These are phyloP conservation scores for Vanderwaltozyma polyspora DNA, from an alignment of 805 yeast species.

Conservation along the genomic window DNA sequence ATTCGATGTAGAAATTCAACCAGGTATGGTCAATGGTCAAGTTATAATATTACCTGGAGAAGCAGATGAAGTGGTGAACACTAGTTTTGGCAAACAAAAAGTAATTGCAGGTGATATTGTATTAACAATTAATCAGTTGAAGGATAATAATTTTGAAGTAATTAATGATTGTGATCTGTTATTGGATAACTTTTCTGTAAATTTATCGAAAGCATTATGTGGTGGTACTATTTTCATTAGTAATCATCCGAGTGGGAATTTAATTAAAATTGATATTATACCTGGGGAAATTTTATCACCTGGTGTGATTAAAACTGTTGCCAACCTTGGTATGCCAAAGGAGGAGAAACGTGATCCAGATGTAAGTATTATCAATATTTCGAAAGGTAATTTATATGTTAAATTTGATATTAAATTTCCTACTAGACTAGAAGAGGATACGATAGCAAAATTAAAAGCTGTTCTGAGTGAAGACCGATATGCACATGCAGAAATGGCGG, in stretches of 20 bases:
- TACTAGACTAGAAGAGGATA: conserved; percentile 10
- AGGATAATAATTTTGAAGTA: conserved; percentile 25
- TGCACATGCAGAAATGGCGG: conserved; percentile 7
- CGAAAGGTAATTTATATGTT: conserved; percentile 46
- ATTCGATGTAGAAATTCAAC: conserved; percentile 40
- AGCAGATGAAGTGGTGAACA: conserved; percentile 51
- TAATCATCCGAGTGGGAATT: conserved; percentile 25
- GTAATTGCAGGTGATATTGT: conserved; percentile 59
- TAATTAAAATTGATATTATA: conserved; percentile 32
- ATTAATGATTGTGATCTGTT: conserved; percentile 36
- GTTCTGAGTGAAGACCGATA: conserved; percentile 12
- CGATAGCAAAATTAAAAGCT: conserved; percentile 9
- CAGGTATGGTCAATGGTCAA: conserved; percentile 47
- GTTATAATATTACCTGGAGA: conserved; percentile 43
- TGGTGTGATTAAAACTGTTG: conserved; percentile 33
- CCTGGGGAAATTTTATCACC: conserved; percentile 46
- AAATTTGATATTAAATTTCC: conserved; percentile 54
- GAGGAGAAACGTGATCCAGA: conserved; percentile 2
- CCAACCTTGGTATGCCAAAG: conserved; percentile 51
- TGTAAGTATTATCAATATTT: background rate
- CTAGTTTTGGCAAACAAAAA: conserved; percentile 12
- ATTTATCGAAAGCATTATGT: conserved; percentile 41
- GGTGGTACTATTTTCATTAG: conserved; percentile 40
- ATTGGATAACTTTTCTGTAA: conserved; percentile 33
- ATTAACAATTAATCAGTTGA: conserved; percentile 32